phyloP scores from a whole-genome alignment of 306 rosid genomes.

The Cucumis hystrix region DNA sequence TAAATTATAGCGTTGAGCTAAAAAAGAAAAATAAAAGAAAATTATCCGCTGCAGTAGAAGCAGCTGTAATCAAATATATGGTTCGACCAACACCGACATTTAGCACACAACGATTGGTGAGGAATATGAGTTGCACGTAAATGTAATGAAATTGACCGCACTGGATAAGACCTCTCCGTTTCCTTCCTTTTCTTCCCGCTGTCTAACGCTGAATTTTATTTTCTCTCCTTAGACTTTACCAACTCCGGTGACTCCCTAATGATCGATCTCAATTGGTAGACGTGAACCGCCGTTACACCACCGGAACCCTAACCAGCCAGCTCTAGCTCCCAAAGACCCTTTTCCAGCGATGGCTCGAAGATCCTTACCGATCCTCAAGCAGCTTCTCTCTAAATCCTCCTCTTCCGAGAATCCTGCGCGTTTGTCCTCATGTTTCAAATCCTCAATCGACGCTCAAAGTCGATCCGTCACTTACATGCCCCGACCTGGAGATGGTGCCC shows the following conservation, averaged over 20 bases:
- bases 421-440: background rate
- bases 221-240: background rate
- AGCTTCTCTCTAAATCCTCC: constrained; percentile 10
- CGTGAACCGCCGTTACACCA: background rate
- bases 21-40: background rate
- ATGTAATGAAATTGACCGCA: background rate
- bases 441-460: constrained; percentile 12
- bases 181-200: background rate
- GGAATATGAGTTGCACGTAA: background rate
- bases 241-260: background rate
- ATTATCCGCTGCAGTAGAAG: background rate
- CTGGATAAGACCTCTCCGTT: background rate
- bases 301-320: background rate
- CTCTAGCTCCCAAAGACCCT: background rate
- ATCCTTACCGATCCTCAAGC: constrained; percentile 22
- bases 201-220: background rate
- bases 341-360: constrained; percentile 36
- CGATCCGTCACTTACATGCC: constrained; percentile 84
- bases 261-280: background rate
- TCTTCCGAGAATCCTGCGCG: background rate
- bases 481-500: constrained; percentile 69
- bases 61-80: background rate
- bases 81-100: background rate
- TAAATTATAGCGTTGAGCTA: background rate
- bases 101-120: background rate